Conservation (phyloP, 2,329 filamentous ascomycete species). For the Pseudogymnoascus sp. region DNA sequence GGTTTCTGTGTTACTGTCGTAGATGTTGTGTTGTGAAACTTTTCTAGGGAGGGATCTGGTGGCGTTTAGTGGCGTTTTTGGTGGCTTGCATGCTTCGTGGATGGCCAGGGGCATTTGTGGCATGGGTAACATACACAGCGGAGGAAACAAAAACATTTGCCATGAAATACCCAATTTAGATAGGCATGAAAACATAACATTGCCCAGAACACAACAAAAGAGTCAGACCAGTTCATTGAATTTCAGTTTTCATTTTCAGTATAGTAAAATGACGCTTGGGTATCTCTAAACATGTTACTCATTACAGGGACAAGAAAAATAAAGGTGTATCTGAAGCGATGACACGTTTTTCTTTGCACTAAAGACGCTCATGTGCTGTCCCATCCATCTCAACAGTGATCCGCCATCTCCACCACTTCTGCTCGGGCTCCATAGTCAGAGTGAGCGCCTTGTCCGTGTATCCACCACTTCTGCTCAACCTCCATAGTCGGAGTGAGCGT, state of each 20-base stretch:
- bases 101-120: neutral
- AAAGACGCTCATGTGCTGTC: neutral
- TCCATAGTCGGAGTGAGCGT: neutral
- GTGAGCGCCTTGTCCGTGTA: neutral
- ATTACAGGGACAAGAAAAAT: neutral
- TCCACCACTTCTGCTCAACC: neutral
- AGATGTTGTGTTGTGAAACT: neutral
- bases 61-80: constrained; percentile 6
- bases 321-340: constrained; percentile 1
- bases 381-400: neutral
- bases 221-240: neutral
- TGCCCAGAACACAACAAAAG: neutral
- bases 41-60: neutral
- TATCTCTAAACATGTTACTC: neutral
- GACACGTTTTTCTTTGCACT: neutral
- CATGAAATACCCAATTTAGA: neutral
- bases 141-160: neutral
- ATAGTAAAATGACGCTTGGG: neutral
- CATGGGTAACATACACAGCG: neutral
- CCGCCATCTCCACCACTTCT: neutral
- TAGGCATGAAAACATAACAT: neutral
- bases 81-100: neutral
- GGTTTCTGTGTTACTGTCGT: neutral
- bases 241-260: neutral
- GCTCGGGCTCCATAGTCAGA: neutral